Percentiles rank a stretch among this genome's conserved stretches.
phyloP scores from a whole-genome alignment of 306 rosid species.

The Dryas drummondii region DNA sequence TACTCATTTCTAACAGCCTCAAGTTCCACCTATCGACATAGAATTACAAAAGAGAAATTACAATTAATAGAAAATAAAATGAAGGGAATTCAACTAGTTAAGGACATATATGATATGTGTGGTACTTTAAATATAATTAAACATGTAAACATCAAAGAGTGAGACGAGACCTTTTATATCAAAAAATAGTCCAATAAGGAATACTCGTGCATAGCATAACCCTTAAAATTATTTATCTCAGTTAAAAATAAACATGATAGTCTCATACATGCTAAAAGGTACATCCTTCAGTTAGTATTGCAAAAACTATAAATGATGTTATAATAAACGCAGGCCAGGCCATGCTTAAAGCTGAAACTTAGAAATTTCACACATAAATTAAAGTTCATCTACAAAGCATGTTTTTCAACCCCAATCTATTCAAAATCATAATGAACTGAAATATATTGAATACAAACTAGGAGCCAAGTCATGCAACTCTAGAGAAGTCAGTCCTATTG shows the following conservation, averaged over 20 bases:
- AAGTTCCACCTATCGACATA: slow-evolving; percentile 64
- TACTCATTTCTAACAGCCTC: slow-evolving; percentile 70
- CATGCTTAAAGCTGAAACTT: too few relatives aligned
- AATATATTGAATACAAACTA: too few relatives aligned
- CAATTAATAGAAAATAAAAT: slow-evolving; percentile 8
- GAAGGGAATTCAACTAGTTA: neutral
- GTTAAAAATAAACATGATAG: neutral
- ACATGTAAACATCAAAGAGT: neutral
- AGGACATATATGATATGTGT: neutral
- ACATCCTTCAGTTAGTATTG: neutral
- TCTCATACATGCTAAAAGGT: neutral
- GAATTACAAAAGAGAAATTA: slow-evolving; percentile 15
- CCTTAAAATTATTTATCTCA: neutral
- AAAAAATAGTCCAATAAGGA: too few relatives aligned
- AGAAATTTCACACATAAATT: too few relatives aligned
- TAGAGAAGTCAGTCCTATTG: too few relatives aligned
- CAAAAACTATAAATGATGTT: too few relatives aligned
- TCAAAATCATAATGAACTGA: too few relatives aligned
- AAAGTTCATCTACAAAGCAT: too few relatives aligned
- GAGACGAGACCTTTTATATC: neutral
- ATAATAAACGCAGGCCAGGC: too few relatives aligned
- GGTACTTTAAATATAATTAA: neutral
- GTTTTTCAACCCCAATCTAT: too few relatives aligned
- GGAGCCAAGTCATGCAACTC: too few relatives aligned
- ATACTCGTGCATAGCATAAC: neutral